Evolutionary conservation across 2,329 filamentous ascomycete genomes (phyloP), one percentile per base, ranked within the genome.

Genomic region (Fusarium brevicatenulatum): DNA sequence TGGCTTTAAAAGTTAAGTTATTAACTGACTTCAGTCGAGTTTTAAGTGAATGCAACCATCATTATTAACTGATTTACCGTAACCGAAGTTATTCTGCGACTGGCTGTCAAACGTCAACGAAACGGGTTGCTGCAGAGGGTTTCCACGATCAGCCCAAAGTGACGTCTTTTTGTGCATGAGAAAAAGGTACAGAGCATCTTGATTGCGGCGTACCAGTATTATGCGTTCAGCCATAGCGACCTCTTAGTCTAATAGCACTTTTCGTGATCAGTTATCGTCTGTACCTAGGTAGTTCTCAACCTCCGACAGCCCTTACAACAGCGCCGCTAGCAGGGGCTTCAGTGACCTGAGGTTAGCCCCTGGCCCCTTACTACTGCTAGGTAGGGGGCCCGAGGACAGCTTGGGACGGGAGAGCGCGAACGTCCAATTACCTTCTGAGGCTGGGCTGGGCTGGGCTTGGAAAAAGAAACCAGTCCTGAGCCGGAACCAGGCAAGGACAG

Each of bases 291-390:
- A n/a, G 32, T 65, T 58, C 63, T 66, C 46, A 60, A 39, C 36
- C 40, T 49, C 23, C 19, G 28, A 34, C 50, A 66, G 63, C 23
- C 64, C 44, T 56, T 61, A 50, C 39, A 47, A n/a, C 37, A 61
- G 28, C 32, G 71, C 56, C 68, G 52, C 71, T 73, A 74, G 71
- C 60, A 73, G 63, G 69, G 71, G 70, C 56, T 59, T 50, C 59
- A 59, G 55, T 50, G 34, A 53, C 66, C 66, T 69, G 66, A 69
- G 50, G 68, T 52, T 69, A 72, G 65, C 71, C 71, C 72, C 72
- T 74, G 64, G 39, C 64, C 53, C 64, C 64, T 67, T 74, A 66
- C 53, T 25, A 25, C 25, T 25, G 25, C 25, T 50, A 68, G 44
- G 43, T 46, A 46, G 19, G 66, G 68, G 67, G 66, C 44, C 43